Base-by-base conservation (phyloP, 2,329 filamentous ascomycete species). In the Corniculantispora saksenae region DNA sequence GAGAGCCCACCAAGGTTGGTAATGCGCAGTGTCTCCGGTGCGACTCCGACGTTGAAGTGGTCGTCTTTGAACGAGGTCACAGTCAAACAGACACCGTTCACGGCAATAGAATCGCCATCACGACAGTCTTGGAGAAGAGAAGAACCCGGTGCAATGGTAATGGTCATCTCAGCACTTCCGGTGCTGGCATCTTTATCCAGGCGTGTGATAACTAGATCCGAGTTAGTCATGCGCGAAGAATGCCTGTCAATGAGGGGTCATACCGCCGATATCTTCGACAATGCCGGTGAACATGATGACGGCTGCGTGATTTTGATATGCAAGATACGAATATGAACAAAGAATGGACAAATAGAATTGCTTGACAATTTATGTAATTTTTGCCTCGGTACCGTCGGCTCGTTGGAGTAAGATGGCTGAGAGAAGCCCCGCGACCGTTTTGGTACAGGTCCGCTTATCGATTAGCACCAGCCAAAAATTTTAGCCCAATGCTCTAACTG, bases 71-170 rank as follows among this genome's bases (percentile, higher is more conserved):
- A 85, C 64, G 79, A 78, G 27, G 81, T 97, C 64, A 98, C 91
- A 15, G 95, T 99, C 61, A 99, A 87, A 78, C 95, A 99, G 73
- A 93, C 94, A 74, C 95, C 95, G 81, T 99, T 99, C 76, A 99
- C 86, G 76, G 90, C 88, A 77, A 99, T 98, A 75, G 92, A 96
- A 83, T 99, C 95, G 70, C 95, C 95, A 27, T 97, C 83, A 71
- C 93, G 89, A 69, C 87, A 91, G 78, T 97, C 95, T 43, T 82
- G 83, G 70, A 99, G 89, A 66, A 99, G 91, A n/a, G 83, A 82
- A 66, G 90, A 89, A 69, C 81, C 81, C 10, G 85, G 80, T 15
- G 83, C 82, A 70, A 94, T 84, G 70, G 87, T 85, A 78, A 99
- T 95, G 69, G 92, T 97, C 73, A 98, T 84, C 51, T 93, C 95